phyloP scores from a whole-genome alignment of 768 basidiomycete species.

The Tricholoma hemisulphureum region DNA sequence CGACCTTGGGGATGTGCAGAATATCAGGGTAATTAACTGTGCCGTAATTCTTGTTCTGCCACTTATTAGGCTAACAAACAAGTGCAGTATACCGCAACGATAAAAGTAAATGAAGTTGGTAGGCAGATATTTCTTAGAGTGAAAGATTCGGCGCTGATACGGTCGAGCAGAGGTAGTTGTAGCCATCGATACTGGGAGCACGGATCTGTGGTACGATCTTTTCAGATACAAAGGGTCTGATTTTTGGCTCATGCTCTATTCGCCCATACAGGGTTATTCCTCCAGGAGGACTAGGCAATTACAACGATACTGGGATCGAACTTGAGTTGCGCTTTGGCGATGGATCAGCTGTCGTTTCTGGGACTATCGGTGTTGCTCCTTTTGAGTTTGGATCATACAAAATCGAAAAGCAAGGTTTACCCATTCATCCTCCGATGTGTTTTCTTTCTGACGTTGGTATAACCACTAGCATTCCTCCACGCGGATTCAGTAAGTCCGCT shows the following conservation, averaged over 20 bases:
- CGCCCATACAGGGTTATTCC: slow-evolving; percentile 31
- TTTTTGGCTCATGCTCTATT: background rate
- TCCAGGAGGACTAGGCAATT: slow-evolving; percentile 29
- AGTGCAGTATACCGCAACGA: slow-evolving; percentile 17
- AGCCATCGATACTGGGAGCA: slow-evolving; percentile 39
- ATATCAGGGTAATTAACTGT: slow-evolving; percentile 10
- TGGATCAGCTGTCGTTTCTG: slow-evolving; percentile 32
- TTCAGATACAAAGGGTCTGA: background rate
- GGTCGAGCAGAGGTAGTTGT: slow-evolving; percentile 25
- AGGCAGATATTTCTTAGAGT: background rate
- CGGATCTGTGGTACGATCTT: slow-evolving; percentile 33
- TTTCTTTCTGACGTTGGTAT: background rate
- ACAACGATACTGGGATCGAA: slow-evolving; percentile 32
- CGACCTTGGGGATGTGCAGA: slow-evolving; percentile 7
- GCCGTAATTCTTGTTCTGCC: background rate
- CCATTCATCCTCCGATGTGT: background rate
- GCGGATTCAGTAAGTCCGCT: slow-evolving; percentile 11
- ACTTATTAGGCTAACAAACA: background rate
- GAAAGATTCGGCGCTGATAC: background rate
- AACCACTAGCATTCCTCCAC: slow-evolving; percentile 32
- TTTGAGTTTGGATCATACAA: slow-evolving; percentile 33
- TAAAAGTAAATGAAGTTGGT: slow-evolving; percentile 31
- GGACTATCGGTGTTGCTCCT: slow-evolving; percentile 32
- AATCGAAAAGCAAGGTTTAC: slow-evolving; percentile 19
- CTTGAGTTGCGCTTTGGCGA: slow-evolving; percentile 33